phyloP scores from a whole-genome alignment of 495 filamentous ascomycete genomes.

The Talaromyces nanjingensis region DNA sequence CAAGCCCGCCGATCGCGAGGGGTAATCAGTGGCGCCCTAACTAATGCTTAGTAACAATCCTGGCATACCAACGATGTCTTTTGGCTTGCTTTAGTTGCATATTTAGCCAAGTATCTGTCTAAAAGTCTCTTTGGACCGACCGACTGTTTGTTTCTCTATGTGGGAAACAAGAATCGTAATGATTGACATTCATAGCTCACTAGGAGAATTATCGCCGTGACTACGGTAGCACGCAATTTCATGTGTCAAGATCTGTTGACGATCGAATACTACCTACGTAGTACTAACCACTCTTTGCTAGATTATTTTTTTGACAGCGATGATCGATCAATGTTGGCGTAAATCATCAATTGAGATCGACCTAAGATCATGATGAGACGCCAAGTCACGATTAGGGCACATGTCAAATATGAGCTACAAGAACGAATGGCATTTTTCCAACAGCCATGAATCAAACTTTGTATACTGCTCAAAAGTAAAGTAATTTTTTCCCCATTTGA shows the following conservation, averaged over 20 bases:
- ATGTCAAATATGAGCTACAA: not conserved
- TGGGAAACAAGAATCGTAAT: not conserved
- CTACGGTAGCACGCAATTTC: not conserved
- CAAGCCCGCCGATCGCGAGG: not conserved
- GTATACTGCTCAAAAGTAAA: not conserved
- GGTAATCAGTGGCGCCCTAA: conserved; percentile 1
- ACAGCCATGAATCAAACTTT: not conserved
- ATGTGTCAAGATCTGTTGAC: not conserved
- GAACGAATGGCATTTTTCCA: not conserved
- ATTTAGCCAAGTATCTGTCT: not conserved
- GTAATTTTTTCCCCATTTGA: not conserved
- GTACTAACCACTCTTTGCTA: not conserved
- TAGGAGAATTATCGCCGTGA: not conserved
- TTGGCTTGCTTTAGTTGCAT: not conserved
- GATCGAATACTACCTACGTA: not conserved
- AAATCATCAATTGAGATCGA: not conserved
- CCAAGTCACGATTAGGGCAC: not conserved
- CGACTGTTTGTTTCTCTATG: not conserved
- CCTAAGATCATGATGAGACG: not conserved
- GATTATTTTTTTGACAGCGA: conserved; percentile 1
- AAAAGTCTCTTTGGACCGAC: not conserved
- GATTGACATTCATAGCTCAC: not conserved
- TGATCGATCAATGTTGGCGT: not conserved
- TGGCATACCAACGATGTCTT: not conserved
- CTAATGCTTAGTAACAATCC: not conserved